These are phyloP conservation scores for Verticillium nonalfalfae DNA, from an alignment of 2,329 filamentous ascomycete species.

Conservation along the genomic window DNA sequence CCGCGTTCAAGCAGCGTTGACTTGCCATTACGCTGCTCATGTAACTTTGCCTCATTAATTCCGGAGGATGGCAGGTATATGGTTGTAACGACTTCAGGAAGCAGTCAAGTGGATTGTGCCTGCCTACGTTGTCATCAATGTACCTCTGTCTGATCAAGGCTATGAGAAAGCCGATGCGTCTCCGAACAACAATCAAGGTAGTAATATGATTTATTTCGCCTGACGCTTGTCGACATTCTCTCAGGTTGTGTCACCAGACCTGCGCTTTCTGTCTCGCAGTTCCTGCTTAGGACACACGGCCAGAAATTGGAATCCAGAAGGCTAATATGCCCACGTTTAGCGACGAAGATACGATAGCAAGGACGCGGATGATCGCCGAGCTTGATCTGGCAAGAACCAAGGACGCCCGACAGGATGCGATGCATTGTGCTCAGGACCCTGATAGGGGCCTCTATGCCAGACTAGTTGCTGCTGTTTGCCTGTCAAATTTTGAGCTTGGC, in stretches of 20 bases:
- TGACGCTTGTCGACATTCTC: not conserved
- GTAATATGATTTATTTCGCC: conserved; percentile 21
- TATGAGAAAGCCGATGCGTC: not conserved
- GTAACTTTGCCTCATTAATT: not conserved
- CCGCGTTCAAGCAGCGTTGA: not conserved
- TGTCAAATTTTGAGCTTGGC: too few relatives aligned
- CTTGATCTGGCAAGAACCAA: too few relatives aligned
- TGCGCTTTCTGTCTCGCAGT: not conserved
- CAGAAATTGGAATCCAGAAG: too few relatives aligned
- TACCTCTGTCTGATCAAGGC: not conserved
- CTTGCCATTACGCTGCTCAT: not conserved
- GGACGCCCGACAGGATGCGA: too few relatives aligned
- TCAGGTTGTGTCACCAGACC: not conserved
- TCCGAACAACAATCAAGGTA: conserved; percentile 29
- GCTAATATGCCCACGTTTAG: too few relatives aligned
- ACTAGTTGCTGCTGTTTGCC: too few relatives aligned
- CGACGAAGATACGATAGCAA: too few relatives aligned
- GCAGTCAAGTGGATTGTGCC: not conserved
- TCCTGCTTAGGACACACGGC: too few relatives aligned
- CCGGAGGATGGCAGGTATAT: not conserved
- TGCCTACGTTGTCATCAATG: not conserved
- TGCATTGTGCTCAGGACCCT: too few relatives aligned
- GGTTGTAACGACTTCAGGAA: not conserved
- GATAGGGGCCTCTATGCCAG: too few relatives aligned
- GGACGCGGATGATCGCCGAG: too few relatives aligned